Evolutionary conservation across 2,329 filamentous ascomycete species (phyloP).

Genomic region (Magnaporthiopsis poae): DNA sequence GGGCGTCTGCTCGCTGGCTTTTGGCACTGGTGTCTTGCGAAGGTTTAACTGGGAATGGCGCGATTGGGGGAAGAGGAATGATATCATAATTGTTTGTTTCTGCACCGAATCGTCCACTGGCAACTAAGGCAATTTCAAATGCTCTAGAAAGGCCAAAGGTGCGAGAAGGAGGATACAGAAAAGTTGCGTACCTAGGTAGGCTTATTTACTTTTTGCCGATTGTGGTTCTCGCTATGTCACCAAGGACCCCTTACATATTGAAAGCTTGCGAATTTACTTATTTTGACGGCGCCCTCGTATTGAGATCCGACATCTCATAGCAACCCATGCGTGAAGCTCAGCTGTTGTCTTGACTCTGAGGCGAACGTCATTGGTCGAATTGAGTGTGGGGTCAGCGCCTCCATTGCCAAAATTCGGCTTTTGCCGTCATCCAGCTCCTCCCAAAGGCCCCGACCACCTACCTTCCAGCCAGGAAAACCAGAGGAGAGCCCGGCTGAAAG

Average conservation of each 20-base stretch:
- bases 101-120: neutral
- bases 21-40: neutral
- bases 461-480: neutral
- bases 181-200: too few species aligned
- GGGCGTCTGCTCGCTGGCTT: neutral
- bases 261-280: too few species aligned
- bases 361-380: neutral
- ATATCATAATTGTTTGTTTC: neutral
- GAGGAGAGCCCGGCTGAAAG: neutral
- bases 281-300: too few species aligned
- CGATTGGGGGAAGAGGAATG: neutral
- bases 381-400: neutral
- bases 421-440: neutral
- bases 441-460: neutral
- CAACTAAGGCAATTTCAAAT: neutral
- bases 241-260: too few species aligned
- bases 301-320: too few species aligned
- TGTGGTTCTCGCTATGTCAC: too few species aligned
- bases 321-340: too few species aligned
- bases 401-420: neutral
- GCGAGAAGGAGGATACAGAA: too few species aligned
- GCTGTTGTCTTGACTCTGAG: neutral
- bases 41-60: neutral
- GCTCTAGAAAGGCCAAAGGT: neutral
- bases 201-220: too few species aligned